Evolutionary conservation across 371 early-diverging fungal genomes (phyloP).

Genomic region (Mucor mucedo): DNA sequence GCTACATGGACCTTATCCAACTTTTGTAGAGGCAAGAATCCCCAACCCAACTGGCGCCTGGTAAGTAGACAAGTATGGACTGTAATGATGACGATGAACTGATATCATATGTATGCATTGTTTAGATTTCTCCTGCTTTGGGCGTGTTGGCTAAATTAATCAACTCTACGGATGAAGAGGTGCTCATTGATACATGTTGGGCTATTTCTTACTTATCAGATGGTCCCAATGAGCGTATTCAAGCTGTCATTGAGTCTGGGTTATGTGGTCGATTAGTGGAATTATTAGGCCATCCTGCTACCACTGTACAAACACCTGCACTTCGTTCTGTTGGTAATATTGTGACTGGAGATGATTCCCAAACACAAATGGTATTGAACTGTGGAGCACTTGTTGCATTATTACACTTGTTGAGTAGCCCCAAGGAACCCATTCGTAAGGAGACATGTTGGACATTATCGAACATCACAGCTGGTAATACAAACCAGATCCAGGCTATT

Average conservation of each 20-base stretch:
- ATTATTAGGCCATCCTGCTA: conserved; percentile 84
- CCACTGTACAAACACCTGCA: conserved; percentile 95
- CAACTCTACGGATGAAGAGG: conserved; percentile 90
- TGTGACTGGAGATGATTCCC: conserved; percentile 97
- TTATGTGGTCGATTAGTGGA: conserved; percentile 92
- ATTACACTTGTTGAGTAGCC: conserved; percentile 76
- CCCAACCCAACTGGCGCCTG: conserved; percentile 90
- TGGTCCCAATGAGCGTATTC: conserved; percentile 94
- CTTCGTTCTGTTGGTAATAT: conserved; percentile 99
- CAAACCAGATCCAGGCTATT: conserved; percentile 91
- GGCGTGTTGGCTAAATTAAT: conserved; percentile 88
- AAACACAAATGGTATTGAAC: conserved; percentile 95
- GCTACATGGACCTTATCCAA: conserved; percentile 99
- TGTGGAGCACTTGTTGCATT: conserved; percentile 86
- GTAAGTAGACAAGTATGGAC: conserved; percentile 42
- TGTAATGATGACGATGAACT: background rate
- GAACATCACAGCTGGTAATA: conserved; percentile 98
- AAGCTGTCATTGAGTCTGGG: conserved; percentile 93
- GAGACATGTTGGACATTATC: conserved; percentile 99
- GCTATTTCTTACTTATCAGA: conserved; percentile 98
- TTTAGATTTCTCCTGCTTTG: conserved; percentile 84
- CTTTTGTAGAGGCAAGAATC: conserved; percentile 98
- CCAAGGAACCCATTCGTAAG: conserved; percentile 94
- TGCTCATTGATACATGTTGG: conserved; percentile 98
- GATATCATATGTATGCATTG: background rate